Conservation (phyloP, 2,329 filamentous ascomycete species). For the Pleurostoma richardsiae region DNA sequence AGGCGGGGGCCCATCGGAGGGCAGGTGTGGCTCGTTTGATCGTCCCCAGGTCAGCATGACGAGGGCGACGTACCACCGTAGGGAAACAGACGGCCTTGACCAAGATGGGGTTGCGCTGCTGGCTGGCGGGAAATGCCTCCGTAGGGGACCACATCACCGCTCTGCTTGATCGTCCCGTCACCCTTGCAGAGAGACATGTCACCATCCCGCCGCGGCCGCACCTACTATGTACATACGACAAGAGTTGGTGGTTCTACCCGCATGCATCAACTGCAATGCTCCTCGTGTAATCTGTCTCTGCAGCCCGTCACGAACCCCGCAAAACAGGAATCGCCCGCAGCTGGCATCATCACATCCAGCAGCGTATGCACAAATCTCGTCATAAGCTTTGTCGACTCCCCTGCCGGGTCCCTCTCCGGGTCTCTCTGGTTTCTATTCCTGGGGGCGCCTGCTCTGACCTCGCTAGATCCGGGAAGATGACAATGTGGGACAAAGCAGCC, state of each 20-base stretch:
- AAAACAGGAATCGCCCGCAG: too few species aligned
- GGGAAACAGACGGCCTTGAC: background rate
- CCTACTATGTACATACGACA: too few species aligned
- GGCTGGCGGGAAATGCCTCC: background rate
- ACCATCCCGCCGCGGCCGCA: too few species aligned
- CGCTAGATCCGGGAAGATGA: background rate
- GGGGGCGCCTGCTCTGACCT: background rate
- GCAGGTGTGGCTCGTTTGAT: background rate
- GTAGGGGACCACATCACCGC: background rate
- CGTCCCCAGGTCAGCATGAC: background rate
- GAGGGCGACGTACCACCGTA: background rate
- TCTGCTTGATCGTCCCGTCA: slow-evolving; percentile 11
- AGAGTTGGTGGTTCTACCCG: too few species aligned
- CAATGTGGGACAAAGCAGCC: background rate
- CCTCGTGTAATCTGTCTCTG: background rate
- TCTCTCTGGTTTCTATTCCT: background rate
- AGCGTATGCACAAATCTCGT: background rate
- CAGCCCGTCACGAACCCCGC: background rate
- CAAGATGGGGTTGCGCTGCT: background rate
- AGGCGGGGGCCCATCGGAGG: too few species aligned
- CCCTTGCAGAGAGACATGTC: background rate
- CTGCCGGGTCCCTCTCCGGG: background rate
- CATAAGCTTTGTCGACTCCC: too few species aligned
- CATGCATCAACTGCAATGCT: background rate
- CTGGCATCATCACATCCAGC: background rate